Conservation (phyloP, 1,284 basidiomycete genomes). For the Leccinum fallax region DNA sequence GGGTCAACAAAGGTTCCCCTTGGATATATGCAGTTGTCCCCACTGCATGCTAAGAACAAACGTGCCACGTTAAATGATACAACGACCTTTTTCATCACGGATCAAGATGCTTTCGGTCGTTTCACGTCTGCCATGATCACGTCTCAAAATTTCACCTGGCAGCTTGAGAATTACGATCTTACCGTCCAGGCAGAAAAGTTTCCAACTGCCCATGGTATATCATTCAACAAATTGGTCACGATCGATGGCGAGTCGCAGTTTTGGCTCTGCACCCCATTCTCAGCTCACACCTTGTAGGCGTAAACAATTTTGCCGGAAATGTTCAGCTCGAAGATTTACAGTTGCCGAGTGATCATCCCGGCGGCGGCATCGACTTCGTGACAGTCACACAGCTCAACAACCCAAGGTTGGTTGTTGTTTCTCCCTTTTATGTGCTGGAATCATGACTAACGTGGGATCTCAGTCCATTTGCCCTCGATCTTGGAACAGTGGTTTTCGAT, state of each 20-base stretch:
- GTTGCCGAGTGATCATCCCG: constrained; percentile 71
- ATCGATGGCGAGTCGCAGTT: constrained; percentile 44
- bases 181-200: constrained; percentile 71
- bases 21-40: constrained; percentile 50
- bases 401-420: constrained; percentile 47
- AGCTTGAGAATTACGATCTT: constrained; percentile 57
- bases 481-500: constrained; percentile 71
- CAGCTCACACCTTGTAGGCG: constrained; percentile 42
- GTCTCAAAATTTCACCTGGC: constrained; percentile 72
- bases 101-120: constrained; percentile 56
- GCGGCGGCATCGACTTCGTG: constrained; percentile 68
- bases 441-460: neutral
- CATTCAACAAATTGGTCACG: constrained; percentile 60
- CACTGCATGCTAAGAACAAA: constrained; percentile 50
- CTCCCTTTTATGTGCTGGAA: neutral
- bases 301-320: constrained; percentile 64
- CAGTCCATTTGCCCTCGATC: constrained; percentile 69
- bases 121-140: constrained; percentile 70
- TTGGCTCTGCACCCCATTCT: neutral
- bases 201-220: constrained; percentile 61
- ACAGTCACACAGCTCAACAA: constrained; percentile 64
- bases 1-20: constrained; percentile 46
- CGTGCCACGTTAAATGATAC: constrained; percentile 62
- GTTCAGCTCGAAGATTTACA: constrained; percentile 65
- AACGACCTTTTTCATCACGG: constrained; percentile 54